Conservation (phyloP, 148 eudicot species). For the Nepenthes gracilis region DNA sequence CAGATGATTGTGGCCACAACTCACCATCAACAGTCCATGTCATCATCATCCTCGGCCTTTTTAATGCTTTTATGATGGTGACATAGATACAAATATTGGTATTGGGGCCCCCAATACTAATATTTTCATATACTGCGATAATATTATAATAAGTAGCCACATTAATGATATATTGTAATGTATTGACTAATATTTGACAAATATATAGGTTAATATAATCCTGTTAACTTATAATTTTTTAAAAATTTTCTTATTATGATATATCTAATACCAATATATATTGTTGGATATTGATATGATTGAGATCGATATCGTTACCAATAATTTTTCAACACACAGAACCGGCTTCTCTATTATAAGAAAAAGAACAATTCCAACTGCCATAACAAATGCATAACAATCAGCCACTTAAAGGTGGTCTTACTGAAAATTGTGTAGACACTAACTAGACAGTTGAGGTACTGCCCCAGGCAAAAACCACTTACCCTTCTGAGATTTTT, state of each 20-base stretch:
- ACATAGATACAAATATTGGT: slow-evolving; percentile 9
- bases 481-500: no score
- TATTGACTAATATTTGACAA: no score
- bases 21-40: slow-evolving; percentile 12
- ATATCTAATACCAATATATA: no score
- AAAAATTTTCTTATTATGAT: no score
- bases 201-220: no score
- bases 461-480: no score
- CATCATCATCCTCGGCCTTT: slow-evolving; percentile 42
- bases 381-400: slow-evolving; percentile 1
- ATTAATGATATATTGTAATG: no score
- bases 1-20: slow-evolving; percentile 15
- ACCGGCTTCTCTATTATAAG: slow-evolving; percentile 82
- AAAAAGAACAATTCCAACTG: slow-evolving; percentile 92
- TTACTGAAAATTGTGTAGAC: no score
- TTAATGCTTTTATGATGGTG: slow-evolving; percentile 47
- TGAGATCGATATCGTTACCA: slow-evolving; percentile 5
- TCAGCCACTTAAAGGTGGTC: background rate
- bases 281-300: no score
- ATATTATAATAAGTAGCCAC: no score
- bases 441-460: no score
- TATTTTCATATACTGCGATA: slow-evolving; percentile 18
- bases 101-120: slow-evolving; percentile 35
- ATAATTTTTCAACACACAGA: slow-evolving; percentile 67
- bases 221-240: no score